Base-by-base conservation (phyloP, 345 rosid genomes). In the Populus davidiana region DNA sequence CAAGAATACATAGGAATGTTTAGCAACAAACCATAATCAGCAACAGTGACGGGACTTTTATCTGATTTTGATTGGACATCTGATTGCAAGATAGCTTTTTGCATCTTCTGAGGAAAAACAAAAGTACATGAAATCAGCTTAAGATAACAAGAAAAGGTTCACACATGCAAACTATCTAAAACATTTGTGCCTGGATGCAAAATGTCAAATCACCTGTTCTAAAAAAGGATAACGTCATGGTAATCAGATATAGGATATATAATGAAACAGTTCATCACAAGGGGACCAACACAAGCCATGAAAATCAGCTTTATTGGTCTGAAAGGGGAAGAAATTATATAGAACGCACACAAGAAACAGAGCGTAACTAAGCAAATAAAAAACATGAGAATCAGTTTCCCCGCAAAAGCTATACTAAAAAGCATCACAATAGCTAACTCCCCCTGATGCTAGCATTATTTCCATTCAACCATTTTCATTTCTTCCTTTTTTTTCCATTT, bases 31-130 rank as follows among this genome's bases (percentile, higher is more conserved):
- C 99, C 98, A 79, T 93, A 93, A 90, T 96, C 98, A 77, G 99
- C 99, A 35, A 96, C 94, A 2, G 99, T 93, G 70, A 93, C 98
- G 33, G 99, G 99, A 81, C 92, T 96, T 83, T 79, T 88, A 85
- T 93, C 97, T 10, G 89, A 89, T 84, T 96, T 96, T 23, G 95
- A 89, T 36, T 90, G 99, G 75, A 93, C 97, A 85, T 96, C 98
- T 3, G 99, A 91, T 63, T 89, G 92, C 91, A 91, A 77, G 79
- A 93, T 79, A 67, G 82, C 95, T 76, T 86, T 93, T 81, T 96
- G 99, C 76, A 91, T 92, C 77, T 90, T 93, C 99, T 96, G 94
- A 43, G 80, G 81, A 61, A 73, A 54, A 63, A 69, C 29, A 16
- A 79, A 80, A 49, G 72, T 21, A 67, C 66, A 64, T 43, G 47